Evolutionary conservation across 352 stramenopile genomes (phyloP).

Genomic region (Phytophthora tentaculata): DNA sequence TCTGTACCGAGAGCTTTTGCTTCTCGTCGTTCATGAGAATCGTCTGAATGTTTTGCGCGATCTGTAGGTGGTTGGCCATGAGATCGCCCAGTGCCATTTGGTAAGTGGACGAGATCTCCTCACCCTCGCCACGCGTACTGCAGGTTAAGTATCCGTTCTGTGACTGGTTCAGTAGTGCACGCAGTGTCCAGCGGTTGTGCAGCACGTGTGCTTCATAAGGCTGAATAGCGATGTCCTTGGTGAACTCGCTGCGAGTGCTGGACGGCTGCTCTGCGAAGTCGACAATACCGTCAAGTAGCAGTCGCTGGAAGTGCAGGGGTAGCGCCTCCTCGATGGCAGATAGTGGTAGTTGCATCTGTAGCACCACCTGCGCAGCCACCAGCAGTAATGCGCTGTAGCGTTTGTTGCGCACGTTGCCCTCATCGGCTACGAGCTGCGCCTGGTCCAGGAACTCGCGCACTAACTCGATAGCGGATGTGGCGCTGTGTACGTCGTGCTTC

Average conservation of each 20-base stretch:
- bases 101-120: constrained; percentile 69
- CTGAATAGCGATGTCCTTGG: constrained; percentile 39
- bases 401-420: constrained; percentile 79
- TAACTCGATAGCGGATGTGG: constrained; percentile 78
- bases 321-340: constrained; percentile 61
- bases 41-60: constrained; percentile 68
- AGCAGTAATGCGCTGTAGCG: constrained; percentile 73
- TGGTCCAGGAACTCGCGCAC: constrained; percentile 87
- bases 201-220: constrained; percentile 64
- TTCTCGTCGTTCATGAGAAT: constrained; percentile 57
- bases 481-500: constrained; percentile 49
- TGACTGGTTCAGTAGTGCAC: constrained; percentile 69
- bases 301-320: constrained; percentile 80
- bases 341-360: constrained; percentile 76
- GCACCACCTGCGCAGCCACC: constrained; percentile 76
- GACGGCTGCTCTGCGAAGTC: constrained; percentile 64
- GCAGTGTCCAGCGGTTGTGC: constrained; percentile 82
- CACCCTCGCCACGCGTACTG: constrained; percentile 66
- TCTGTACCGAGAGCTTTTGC: constrained; percentile 44
- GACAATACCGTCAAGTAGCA: constrained; percentile 83
- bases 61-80: constrained; percentile 58
- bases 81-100: constrained; percentile 75
- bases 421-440: constrained; percentile 79
- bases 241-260: constrained; percentile 39
- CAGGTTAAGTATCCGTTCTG: constrained; percentile 77